Evolutionary conservation across 108 stramenopile genomes (phyloP).

Genomic region (Nitzschia palea): DNA sequence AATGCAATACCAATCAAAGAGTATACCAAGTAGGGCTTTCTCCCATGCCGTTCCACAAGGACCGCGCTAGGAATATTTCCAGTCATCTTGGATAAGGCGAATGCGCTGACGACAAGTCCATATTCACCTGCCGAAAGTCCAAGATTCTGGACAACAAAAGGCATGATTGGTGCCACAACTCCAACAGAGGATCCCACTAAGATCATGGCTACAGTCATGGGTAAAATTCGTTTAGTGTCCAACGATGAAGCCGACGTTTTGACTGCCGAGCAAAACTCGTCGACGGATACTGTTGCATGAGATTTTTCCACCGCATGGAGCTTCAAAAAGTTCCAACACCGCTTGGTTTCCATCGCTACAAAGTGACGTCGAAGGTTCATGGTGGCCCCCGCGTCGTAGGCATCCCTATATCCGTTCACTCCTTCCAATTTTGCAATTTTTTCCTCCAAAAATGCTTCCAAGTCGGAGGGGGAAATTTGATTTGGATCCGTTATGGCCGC

Average conservation of each 20-base stretch:
- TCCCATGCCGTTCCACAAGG: constrained; percentile 81
- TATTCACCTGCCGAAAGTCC: constrained; percentile 69
- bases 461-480: not conserved
- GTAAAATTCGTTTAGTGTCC: constrained; percentile 58
- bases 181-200: constrained; percentile 83
- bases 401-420: not conserved
- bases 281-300: constrained; percentile 4
- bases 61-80: constrained; percentile 89
- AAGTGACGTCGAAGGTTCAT: constrained; percentile 9
- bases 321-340: constrained; percentile 19
- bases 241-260: constrained; percentile 38
- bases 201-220: constrained; percentile 79
- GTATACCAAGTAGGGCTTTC: constrained; percentile 84
- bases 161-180: constrained; percentile 78
- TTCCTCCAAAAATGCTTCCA: not conserved
- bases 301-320: too few species aligned
- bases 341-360: constrained; percentile 3
- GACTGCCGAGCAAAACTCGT: constrained; percentile 40
- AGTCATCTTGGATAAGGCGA: constrained; percentile 81
- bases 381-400: not conserved
- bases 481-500: not conserved
- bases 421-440: constrained; percentile 10
- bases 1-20: constrained; percentile 61
- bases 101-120: constrained; percentile 81
- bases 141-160: constrained; percentile 77